Conservation (phyloP, 73 alveolate species). For the Strombidium stylifer region DNA sequence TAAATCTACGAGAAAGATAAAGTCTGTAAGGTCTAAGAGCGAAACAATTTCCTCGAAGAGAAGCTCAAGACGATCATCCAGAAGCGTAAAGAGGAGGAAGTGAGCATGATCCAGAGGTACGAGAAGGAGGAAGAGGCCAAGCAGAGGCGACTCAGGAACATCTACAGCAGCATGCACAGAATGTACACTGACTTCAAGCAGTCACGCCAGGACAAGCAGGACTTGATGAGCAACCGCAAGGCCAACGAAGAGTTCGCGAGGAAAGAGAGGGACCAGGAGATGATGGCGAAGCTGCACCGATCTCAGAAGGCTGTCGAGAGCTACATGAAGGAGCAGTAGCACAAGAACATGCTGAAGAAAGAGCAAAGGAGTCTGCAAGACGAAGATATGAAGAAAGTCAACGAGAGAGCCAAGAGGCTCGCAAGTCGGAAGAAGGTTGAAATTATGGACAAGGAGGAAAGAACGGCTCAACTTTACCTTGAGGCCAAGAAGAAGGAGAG, state of each 20-base stretch:
- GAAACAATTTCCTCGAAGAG: too few species aligned
- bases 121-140: not conserved
- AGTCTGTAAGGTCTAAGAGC: too few species aligned
- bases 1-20: too few species aligned
- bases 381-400: conserved; percentile 36
- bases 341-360: conserved; percentile 39
- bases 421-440: conserved; percentile 3
- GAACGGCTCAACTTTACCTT: too few species aligned
- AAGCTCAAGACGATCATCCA: too few species aligned
- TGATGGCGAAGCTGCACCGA: not conserved
- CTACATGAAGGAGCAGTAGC: conserved; percentile 28
- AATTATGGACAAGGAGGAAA: conserved; percentile 26
- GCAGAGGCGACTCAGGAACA: not conserved
- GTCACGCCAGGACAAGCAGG: not conserved
- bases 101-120: not conserved
- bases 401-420: conserved; percentile 43
- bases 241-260: not conserved
- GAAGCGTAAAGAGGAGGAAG: too few species aligned
- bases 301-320: conserved; percentile 16
- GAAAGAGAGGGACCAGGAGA: not conserved
- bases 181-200: too few species aligned
- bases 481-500: too few species aligned
- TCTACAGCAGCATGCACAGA: conserved; percentile 11
- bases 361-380: conserved; percentile 39
- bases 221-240: not conserved